A percentile compares a stretch with the other conserved stretches of the same genome.
phyloP scores from a whole-genome alignment of 2,329 filamentous ascomycete species.

The Colletotrichum plurivorum region DNA sequence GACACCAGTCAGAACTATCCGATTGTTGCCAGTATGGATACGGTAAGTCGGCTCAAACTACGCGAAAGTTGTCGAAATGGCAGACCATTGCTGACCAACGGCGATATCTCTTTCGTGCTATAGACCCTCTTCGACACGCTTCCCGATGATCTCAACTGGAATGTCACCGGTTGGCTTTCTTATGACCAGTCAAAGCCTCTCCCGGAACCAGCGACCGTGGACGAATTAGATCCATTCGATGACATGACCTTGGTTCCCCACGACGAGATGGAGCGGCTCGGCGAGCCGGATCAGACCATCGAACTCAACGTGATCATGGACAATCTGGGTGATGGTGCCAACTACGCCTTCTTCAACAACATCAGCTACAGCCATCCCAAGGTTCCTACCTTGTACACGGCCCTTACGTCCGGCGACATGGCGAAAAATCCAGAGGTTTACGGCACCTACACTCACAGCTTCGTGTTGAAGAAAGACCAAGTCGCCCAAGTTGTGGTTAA shows the following conservation, averaged over 20 bases:
- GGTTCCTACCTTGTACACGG: constrained; percentile 86
- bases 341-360: constrained; percentile 80
- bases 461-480: constrained; percentile 76
- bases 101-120: constrained; percentile 41
- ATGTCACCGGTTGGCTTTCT: constrained; percentile 75
- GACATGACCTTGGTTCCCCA: constrained; percentile 80
- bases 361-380: constrained; percentile 82
- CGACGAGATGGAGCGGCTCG: constrained; percentile 66
- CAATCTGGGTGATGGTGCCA: constrained; percentile 72
- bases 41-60: constrained; percentile 55
- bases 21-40: constrained; percentile 79
- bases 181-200: constrained; percentile 65
- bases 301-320: constrained; percentile 74
- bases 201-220: constrained; percentile 67
- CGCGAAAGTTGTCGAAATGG: too few species aligned
- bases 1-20: constrained; percentile 75
- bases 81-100: background rate
- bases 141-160: constrained; percentile 77
- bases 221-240: constrained; percentile 78
- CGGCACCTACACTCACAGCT: constrained; percentile 74
- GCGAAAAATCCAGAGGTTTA: constrained; percentile 74
- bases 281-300: constrained; percentile 74
- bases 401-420: constrained; percentile 72
- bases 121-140: constrained; percentile 74
- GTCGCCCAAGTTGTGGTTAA: constrained; percentile 84